Conservation (phyloP, 345 rosid species). For the Bruguiera gymnorhiza region DNA sequence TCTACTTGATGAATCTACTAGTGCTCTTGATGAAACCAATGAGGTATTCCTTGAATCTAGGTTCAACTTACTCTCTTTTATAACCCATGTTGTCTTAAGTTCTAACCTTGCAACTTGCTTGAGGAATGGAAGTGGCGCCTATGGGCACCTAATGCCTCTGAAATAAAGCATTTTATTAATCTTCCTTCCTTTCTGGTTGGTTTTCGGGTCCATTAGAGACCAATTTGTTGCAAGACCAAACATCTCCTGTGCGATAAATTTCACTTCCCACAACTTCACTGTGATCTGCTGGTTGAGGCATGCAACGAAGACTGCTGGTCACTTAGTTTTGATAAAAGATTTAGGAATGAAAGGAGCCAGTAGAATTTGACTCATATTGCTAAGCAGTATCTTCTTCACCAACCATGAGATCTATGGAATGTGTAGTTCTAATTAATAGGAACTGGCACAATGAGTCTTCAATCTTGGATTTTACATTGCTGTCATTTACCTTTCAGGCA, state of each 20-base stretch:
- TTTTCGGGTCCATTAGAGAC: too few species aligned
- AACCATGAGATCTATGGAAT: too few species aligned
- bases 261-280: too few species aligned
- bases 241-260: too few species aligned
- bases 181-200: too few species aligned
- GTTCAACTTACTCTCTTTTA: not conserved
- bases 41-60: constrained; percentile 50
- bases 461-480: constrained; percentile 1
- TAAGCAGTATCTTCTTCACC: too few species aligned
- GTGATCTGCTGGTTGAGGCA: too few species aligned
- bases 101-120: not conserved
- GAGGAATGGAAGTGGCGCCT: not conserved
- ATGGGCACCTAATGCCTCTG: too few species aligned
- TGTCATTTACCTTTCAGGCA: constrained; percentile 36
- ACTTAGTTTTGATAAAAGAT: not conserved
- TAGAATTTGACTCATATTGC: not conserved
- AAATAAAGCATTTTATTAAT: too few species aligned
- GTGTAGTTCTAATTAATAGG: not conserved
- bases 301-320: too few species aligned
- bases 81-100: not conserved
- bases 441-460: not conserved
- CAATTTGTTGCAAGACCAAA: too few species aligned
- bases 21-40: constrained; percentile 88
- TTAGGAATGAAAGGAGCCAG: not conserved
- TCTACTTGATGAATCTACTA: constrained; percentile 85